phyloP scores from a whole-genome alignment of 2,329 filamentous ascomycete species.

The Aspergillus proliferans region DNA sequence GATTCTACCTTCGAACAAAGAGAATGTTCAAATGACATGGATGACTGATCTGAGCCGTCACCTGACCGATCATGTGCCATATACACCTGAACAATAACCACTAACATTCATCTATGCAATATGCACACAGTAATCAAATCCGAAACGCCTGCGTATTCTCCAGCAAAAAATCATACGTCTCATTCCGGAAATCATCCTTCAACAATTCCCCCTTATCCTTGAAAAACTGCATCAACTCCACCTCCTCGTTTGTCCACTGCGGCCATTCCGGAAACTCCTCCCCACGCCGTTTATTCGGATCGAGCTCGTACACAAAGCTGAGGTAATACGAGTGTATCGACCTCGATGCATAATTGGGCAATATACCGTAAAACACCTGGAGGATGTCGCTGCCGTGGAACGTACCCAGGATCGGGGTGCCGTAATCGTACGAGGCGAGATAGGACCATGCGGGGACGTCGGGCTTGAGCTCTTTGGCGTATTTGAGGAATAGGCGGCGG shows the following conservation, averaged over 20 bases:
- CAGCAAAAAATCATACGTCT: conserved; percentile 38
- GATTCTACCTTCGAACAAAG: too few relatives aligned
- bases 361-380: conserved; percentile 61
- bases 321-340: conserved; percentile 64
- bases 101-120: background rate
- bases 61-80: background rate
- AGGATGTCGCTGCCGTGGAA: conserved; percentile 67
- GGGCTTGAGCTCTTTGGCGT: conserved; percentile 44
- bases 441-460: conserved; percentile 67
- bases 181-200: conserved; percentile 45
- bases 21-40: background rate
- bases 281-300: conserved; percentile 57
- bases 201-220: conserved; percentile 33
- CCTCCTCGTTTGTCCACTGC: conserved; percentile 43
- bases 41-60: background rate
- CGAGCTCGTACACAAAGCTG: conserved; percentile 62
- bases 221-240: conserved; percentile 48
- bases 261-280: conserved; percentile 47
- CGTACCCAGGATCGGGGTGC: conserved; percentile 66
- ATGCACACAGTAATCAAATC: conserved; percentile 12
- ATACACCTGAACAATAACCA: background rate
- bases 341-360: conserved; percentile 55
- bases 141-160: conserved; percentile 17
- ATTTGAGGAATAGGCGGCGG: conserved; percentile 57
- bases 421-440: conserved; percentile 64